phyloP scores from a whole-genome alignment of 768 basidiomycete species.

The Rhizopogon sp. region DNA sequence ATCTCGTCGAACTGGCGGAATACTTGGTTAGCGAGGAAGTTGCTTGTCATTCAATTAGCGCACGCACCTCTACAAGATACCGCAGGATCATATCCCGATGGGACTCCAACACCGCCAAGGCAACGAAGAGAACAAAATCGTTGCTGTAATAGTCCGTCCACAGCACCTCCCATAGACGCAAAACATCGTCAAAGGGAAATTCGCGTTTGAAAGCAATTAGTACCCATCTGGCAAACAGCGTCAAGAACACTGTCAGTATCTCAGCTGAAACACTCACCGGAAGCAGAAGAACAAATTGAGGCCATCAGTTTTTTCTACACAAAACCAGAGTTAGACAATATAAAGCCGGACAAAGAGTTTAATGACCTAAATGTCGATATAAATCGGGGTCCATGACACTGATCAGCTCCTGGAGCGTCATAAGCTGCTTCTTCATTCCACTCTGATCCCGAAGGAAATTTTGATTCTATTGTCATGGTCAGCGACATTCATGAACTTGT shows the following conservation, averaged over 20 bases:
- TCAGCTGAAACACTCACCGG: constrained; percentile 48
- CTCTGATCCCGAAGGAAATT: constrained; percentile 97
- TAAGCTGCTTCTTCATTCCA: constrained; percentile 94
- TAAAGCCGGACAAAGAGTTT: neutral
- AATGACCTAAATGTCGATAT: constrained; percentile 79
- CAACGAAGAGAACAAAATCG: constrained; percentile 88
- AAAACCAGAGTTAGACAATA: neutral
- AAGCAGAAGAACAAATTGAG: constrained; percentile 98
- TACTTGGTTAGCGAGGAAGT: neutral
- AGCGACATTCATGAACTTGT: neutral
- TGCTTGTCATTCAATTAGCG: neutral
- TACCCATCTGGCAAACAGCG: constrained; percentile 59
- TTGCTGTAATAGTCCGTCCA: constrained; percentile 92
- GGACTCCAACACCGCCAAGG: constrained; percentile 89
- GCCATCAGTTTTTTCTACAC: constrained; percentile 77
- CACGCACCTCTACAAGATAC: constrained; percentile 84
- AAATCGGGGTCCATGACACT: constrained; percentile 94
- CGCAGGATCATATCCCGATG: constrained; percentile 94
- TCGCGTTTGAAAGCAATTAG: constrained; percentile 96
- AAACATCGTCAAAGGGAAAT: constrained; percentile 87
- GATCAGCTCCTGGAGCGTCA: constrained; percentile 85
- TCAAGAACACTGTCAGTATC: neutral
- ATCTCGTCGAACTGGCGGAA: constrained; percentile 70
- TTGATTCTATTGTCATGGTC: constrained; percentile 55
- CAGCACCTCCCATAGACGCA: constrained; percentile 89